Evolutionary conservation across 1,284 basidiomycete genomes (phyloP).

Genomic region (Ganoderma boninense): DNA sequence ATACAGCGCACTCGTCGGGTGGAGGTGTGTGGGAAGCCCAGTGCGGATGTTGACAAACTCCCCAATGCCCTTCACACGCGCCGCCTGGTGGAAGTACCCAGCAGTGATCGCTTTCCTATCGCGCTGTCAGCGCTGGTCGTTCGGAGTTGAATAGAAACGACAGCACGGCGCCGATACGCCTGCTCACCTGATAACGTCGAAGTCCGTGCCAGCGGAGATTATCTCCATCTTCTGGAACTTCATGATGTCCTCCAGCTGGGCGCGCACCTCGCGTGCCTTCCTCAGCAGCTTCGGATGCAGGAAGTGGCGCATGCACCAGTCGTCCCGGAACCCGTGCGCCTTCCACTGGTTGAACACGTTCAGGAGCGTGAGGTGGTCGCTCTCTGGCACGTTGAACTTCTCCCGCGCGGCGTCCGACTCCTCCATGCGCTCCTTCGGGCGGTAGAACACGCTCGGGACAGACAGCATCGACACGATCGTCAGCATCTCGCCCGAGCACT

Average conservation of each 20-base stretch:
- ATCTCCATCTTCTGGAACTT: conserved; percentile 96
- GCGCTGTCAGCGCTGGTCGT: conserved; percentile 14
- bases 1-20: conserved; percentile 96
- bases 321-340: conserved; percentile 91
- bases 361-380: conserved; percentile 94
- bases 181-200: conserved; percentile 86
- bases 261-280: conserved; percentile 96
- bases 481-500: conserved; percentile 94
- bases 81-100: conserved; percentile 99
- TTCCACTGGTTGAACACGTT: conserved; percentile 99
- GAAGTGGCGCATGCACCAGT: conserved; percentile 96
- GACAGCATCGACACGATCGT: conserved; percentile 99
- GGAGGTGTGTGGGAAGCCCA: conserved; percentile 92
- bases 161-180: conserved; percentile 5
- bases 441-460: conserved; percentile 96
- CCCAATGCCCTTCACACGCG: conserved; percentile 97
- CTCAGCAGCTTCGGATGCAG: conserved; percentile 95
- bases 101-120: conserved; percentile 95
- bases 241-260: conserved; percentile 98
- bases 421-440: conserved; percentile 94
- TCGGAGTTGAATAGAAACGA: neutral
- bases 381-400: conserved; percentile 98
- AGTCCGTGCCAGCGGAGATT: conserved; percentile 93
- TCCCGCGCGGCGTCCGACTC: conserved; percentile 97
- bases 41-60: conserved; percentile 98